Evolutionary conservation across 2,329 filamentous ascomycete genomes (phyloP), one percentile per base, ranked within the genome.

Genomic region (Pyrenochaeta sp.): DNA sequence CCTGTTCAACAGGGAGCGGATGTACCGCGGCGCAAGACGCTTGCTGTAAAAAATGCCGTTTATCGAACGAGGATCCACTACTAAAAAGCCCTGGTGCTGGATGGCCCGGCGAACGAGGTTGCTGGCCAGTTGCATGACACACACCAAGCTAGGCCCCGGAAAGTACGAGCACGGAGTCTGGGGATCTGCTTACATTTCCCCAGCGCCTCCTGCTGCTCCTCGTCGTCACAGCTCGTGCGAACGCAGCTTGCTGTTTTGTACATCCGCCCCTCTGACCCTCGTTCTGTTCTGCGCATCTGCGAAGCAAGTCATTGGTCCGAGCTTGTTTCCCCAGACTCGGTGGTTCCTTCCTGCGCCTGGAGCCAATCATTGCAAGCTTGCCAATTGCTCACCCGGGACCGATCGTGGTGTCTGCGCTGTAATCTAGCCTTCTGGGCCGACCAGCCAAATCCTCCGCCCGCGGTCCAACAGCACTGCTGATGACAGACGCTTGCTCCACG

Each of bases 161-260:
- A 22, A 53, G 49, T 56, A 51, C 69, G 66, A 71, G 69, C 62
- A 63, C 67, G 68, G 66, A 46, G 60, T 54, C 65, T 59, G 62
- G 66, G 65, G 65, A 72, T 71, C 68, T 67, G 69, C 72, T 74
- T 72, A 69, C 71, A 64, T 47, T 45, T 52, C 30, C 50, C 50
- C 51, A 52, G 55, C 42, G 56, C 50, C 66, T 54, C 45, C 52
- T 34, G 32, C 51, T 52, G 52, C 51, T 56, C 53, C 22, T 36
- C 60, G 50, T 64, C 58, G 61, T 64, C 56, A 59, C 64, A 50
- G 58, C 62, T 59, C 57, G 61, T 55, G 65, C 52, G 30, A 44
- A 27, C 39, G 32, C 42, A 13, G n/a, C 47, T 53, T 54, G 59
- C 58, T 52, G 44, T 52, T 48, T 30, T 25, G 28, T 50, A 37